These are phyloP conservation scores for Rachicladosporium sp. DNA, from an alignment of 2,329 filamentous ascomycete genomes.

Conservation along the genomic window DNA sequence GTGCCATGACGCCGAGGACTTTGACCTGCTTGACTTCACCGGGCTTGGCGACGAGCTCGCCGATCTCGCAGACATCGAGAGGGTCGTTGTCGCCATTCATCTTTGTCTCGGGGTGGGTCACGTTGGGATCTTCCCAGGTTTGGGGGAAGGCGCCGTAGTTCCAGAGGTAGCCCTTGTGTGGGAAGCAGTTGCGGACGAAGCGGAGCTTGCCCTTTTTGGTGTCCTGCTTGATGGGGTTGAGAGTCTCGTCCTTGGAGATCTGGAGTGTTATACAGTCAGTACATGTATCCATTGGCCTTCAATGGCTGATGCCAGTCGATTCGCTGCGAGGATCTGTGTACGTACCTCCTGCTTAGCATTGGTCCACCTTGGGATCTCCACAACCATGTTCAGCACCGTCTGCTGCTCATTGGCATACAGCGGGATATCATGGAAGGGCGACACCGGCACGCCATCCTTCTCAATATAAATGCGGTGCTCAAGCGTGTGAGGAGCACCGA, in stretches of 20 bases:
- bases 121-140: constrained; percentile 99
- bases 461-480: constrained; percentile 97
- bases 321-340: constrained; percentile 11
- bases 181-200: constrained; percentile 99
- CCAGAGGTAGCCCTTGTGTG: constrained; percentile 99
- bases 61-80: constrained; percentile 98
- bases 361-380: constrained; percentile 99
- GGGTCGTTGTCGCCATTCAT: constrained; percentile 99
- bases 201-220: constrained; percentile 99
- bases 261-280: constrained; percentile 29
- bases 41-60: constrained; percentile 89
- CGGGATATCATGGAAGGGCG: constrained; percentile 96
- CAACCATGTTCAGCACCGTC: constrained; percentile 96
- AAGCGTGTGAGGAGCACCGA: constrained; percentile 80
- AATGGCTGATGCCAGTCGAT: background rate
- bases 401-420: constrained; percentile 95
- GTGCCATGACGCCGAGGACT: constrained; percentile 97
- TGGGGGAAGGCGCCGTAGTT: constrained; percentile 99
- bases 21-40: constrained; percentile 99
- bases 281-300: background rate
- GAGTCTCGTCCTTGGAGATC: constrained; percentile 97
- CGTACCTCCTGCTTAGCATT: constrained; percentile 98
- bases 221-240: constrained; percentile 99
- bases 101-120: constrained; percentile 96
- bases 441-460: constrained; percentile 88